phyloP scores from a whole-genome alignment of 2,329 filamentous ascomycete species.

The Alternaria gaisen region DNA sequence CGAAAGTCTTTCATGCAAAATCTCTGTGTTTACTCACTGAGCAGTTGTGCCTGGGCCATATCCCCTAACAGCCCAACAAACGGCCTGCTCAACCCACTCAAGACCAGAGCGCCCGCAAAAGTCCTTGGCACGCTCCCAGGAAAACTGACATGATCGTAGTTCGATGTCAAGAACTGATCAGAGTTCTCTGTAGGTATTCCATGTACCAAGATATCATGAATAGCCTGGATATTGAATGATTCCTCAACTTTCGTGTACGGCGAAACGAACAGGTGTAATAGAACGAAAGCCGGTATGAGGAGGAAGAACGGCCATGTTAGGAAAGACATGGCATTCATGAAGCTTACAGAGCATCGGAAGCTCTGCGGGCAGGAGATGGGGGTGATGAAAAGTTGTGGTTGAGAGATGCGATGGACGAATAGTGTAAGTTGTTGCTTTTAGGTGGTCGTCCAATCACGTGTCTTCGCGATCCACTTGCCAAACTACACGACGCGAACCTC shows the following conservation, averaged over 20 bases:
- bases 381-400: not conserved
- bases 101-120: slow-evolving; percentile 80
- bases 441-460: slow-evolving; percentile 36
- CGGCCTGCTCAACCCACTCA: slow-evolving; percentile 77
- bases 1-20: not conserved
- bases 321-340: slow-evolving; percentile 29
- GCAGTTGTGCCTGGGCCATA: slow-evolving; percentile 64
- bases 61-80: slow-evolving; percentile 67
- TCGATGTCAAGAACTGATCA: slow-evolving; percentile 62
- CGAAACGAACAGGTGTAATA: slow-evolving; percentile 75
- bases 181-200: slow-evolving; percentile 72
- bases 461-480: slow-evolving; percentile 15
- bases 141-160: slow-evolving; percentile 91
- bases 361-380: not conserved
- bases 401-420: not conserved
- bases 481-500: slow-evolving; percentile 10
- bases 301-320: slow-evolving; percentile 39
- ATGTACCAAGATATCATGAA: slow-evolving; percentile 86
- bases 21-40: slow-evolving; percentile 55
- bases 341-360: not conserved
- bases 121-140: slow-evolving; percentile 91
- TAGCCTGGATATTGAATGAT: slow-evolving; percentile 95
- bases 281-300: slow-evolving; percentile 44
- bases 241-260: slow-evolving; percentile 99
- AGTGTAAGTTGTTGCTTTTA: slow-evolving; percentile 1